Evolutionary conservation across 192 early-diverging fungal species (phyloP).

Genomic region (Coemansia guatemalensis): DNA sequence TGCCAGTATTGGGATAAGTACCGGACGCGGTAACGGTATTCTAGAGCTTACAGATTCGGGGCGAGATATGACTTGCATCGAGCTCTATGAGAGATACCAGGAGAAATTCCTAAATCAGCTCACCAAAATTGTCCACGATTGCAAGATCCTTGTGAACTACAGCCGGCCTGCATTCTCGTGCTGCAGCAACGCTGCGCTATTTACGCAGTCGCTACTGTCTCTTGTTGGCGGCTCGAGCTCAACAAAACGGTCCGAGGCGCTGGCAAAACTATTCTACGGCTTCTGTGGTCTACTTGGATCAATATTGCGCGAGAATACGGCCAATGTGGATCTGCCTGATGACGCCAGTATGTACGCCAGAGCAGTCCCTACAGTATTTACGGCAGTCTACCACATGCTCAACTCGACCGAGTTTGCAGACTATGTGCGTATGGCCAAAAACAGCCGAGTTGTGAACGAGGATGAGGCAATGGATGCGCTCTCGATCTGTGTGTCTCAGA

Average conservation of each 20-base stretch:
- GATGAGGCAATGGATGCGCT: conserved; percentile 38
- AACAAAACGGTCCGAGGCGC: conserved; percentile 17
- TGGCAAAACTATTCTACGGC: conserved; percentile 43
- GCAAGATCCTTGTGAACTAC: conserved; percentile 36
- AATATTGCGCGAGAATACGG: conserved; percentile 35
- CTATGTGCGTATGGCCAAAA: conserved; percentile 37
- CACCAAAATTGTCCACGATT: conserved; percentile 30
- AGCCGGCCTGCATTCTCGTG: conserved; percentile 39
- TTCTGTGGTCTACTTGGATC: conserved; percentile 41
- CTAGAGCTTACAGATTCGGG: conserved; percentile 18
- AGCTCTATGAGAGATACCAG: conserved; percentile 33
- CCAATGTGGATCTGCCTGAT: not conserved
- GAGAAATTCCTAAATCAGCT: conserved; percentile 23
- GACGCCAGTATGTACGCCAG: conserved; percentile 21
- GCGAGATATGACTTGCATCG: conserved; percentile 40
- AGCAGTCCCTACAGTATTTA: conserved; percentile 29
- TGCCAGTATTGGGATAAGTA: not conserved
- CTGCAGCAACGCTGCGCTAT: conserved; percentile 29
- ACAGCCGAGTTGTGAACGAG: conserved; percentile 28
- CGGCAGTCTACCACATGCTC: conserved; percentile 44
- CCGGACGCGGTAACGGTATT: not conserved
- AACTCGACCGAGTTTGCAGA: conserved; percentile 41
- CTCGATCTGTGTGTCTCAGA: conserved; percentile 41
- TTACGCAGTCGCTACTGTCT: conserved; percentile 27
- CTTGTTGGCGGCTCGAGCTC: conserved; percentile 17